Base-by-base conservation (phyloP, 192 early-diverging fungal species). In the Gigaspora rosea region DNA sequence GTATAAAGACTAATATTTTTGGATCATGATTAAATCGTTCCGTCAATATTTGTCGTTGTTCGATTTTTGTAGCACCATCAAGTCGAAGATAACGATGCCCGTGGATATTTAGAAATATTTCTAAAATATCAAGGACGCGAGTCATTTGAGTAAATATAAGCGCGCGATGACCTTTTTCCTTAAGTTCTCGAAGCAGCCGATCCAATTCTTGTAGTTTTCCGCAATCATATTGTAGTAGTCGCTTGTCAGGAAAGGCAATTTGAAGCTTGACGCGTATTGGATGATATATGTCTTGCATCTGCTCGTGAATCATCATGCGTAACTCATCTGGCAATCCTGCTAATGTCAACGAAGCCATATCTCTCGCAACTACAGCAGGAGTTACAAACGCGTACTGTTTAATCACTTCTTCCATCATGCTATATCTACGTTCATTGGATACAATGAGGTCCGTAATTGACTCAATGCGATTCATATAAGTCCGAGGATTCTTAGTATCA, bases 221-320 rank as follows among this genome's bases (percentile, higher is more conserved):
- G 76, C 93, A 96, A 82, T 96, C 93, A 81, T 91, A 96, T 77
- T 94, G 93, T 49, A 96, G 71, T 33, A 96, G 71, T 11, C 90
- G 83, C 54, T 93, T 94, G 76, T 96, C 94, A 12, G 93, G 94
- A 73, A 96, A 96, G 18, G 92, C 90, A 20, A 96, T 89, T 73
- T 86, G 84, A 66, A 91, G 86, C 41, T 91, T 85, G 13, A 88
- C 87, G 41, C 91, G 79, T 2, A 92, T 75, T 1, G 85, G 82
- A 36, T 90, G 87, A 33, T 92, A 79, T 18, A 90, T 73, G n/a
- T 91, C 90, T 63, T 86, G 16, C 66, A 84, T 71, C 70, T 80
- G 41, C 18, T 22, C 61, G 73, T 22, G 47, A 70, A 61, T 68
- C 35, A 76, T 80, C 56, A 18, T 63, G 27, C 8, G 58, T 7